Conservation (phyloP, 2,329 filamentous ascomycete genomes). For the Phaeosphaeriaceae sp. region DNA sequence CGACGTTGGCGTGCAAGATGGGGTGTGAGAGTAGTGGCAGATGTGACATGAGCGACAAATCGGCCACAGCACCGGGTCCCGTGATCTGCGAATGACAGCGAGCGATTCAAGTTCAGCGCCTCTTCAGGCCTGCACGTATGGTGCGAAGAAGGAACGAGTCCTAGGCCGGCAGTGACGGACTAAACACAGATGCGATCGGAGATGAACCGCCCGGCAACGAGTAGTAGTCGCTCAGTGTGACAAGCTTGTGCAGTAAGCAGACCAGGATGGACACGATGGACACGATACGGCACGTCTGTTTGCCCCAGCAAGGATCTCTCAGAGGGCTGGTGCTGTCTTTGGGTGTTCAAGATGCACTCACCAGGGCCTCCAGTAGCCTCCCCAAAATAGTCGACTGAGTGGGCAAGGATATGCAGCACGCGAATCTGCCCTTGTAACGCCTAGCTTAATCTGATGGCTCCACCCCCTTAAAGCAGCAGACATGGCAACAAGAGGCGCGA, state of each 20-base stretch:
- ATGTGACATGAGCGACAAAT: slow-evolving; percentile 31
- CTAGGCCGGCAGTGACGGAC: slow-evolving; percentile 23
- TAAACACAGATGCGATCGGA: slow-evolving; percentile 47
- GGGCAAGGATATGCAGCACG: slow-evolving; percentile 31
- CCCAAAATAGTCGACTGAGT: slow-evolving; percentile 19
- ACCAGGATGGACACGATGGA: slow-evolving; percentile 19
- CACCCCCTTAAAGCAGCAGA: slow-evolving; percentile 14
- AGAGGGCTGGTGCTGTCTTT: slow-evolving; percentile 14
- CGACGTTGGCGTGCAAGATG: slow-evolving; percentile 18
- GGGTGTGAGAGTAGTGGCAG: slow-evolving; percentile 17
- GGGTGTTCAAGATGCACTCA: slow-evolving; percentile 20
- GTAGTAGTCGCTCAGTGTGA: slow-evolving; percentile 31
- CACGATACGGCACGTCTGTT: slow-evolving; percentile 26
- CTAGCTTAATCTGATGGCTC: slow-evolving; percentile 27
- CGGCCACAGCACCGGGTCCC: slow-evolving; percentile 29
- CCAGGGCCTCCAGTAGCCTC: slow-evolving; percentile 7
- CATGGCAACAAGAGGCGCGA: slow-evolving; percentile 2
- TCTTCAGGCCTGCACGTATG: slow-evolving; percentile 29
- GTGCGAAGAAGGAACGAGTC: slow-evolving; percentile 30
- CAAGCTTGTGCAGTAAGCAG: slow-evolving; percentile 24
- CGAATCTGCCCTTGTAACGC: slow-evolving; percentile 25
- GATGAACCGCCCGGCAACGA: slow-evolving; percentile 42
- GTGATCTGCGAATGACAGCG: slow-evolving; percentile 34
- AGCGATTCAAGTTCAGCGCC: slow-evolving; percentile 26
- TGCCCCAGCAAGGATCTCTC: slow-evolving; percentile 24